phyloP scores from a whole-genome alignment of 225 moss, liverwort and hornwort genomes.

The Asterella californica region DNA sequence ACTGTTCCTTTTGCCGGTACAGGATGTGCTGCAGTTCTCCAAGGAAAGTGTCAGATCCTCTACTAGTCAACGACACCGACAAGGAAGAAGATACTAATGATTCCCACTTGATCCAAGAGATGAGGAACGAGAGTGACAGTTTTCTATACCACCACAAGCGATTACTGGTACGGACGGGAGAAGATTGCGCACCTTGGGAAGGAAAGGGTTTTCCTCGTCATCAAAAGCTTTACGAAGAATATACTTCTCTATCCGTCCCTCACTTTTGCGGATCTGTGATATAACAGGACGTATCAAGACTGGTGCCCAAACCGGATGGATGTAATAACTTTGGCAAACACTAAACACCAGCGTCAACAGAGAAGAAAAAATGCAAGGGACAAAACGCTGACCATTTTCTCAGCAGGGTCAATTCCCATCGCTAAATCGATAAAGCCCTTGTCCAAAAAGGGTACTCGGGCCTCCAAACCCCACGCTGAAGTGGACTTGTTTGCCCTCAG shows the following conservation, averaged over 20 bases:
- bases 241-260: conserved; percentile 74
- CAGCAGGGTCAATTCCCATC: conserved; percentile 78
- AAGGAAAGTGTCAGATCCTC: background rate
- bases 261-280: conserved; percentile 59
- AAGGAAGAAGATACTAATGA: background rate
- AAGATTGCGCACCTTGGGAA: conserved; percentile 54
- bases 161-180: background rate
- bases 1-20: conserved; percentile 86
- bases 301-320: background rate
- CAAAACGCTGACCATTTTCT: conserved; percentile 64
- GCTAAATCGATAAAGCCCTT: conserved; percentile 67
- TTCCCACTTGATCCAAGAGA: too few species aligned
- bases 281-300: background rate
- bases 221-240: conserved; percentile 75
- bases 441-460: conserved; percentile 85
- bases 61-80: background rate
- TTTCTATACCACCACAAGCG: background rate
- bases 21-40: conserved; percentile 57
- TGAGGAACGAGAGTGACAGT: background rate
- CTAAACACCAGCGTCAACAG: background rate
- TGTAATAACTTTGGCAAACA: background rate
- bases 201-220: conserved; percentile 66
- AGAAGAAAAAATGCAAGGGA: background rate
- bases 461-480: conserved; percentile 92
- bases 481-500: conserved; percentile 91